Evolutionary conservation across 306 rosid genomes (phyloP), one percentile per base, ranked within the genome.

Genomic region (Quercus rubra): DNA sequence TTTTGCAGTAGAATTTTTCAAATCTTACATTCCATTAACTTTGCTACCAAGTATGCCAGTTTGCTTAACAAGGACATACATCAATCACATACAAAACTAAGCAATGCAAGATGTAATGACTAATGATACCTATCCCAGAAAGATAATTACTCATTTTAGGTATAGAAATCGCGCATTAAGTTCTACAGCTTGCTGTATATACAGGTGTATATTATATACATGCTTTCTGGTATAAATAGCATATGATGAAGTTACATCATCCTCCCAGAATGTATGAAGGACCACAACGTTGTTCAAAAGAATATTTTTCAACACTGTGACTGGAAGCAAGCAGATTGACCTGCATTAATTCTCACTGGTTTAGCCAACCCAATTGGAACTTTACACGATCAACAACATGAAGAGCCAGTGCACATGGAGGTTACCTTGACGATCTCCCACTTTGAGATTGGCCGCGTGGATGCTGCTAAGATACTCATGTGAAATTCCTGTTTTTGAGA

Each of bases 401-500:
- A 73, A 80, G 74, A 57, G 70, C 51, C 52, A 74, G 72, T 30
- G n/a, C 49, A 62, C 52, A 67, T 10, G 14, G 66, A 68, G 23
- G 74, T 72, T 74, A 89, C 96, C 97, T 91, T 93, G 63, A 93
- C 87, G 76, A 93, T 91, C 83, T 93, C 96, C 2, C 92, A 88
- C 79, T 78, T 93, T 74, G 94, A 82, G 74, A 90, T 87, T 58
- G 96, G 91, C 15, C 94, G 91, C 79, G 76, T 85, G 80, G 88
- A 82, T 73, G 97, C 94, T 58, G 93, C 96, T 78, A 93, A 88
- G 62, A 93, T 89, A 31, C 97, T 93, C 90, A 89, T 54, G 87
- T 89, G 90, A 89, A 93, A 93, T 80, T 91, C 97, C 96, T 91
- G 91, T 54, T 77, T 18, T 21, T 52, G 80, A 33, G 78, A 75